Conservation (phyloP, 2,329 filamentous ascomycete genomes). For the Penicillium paneum region DNA sequence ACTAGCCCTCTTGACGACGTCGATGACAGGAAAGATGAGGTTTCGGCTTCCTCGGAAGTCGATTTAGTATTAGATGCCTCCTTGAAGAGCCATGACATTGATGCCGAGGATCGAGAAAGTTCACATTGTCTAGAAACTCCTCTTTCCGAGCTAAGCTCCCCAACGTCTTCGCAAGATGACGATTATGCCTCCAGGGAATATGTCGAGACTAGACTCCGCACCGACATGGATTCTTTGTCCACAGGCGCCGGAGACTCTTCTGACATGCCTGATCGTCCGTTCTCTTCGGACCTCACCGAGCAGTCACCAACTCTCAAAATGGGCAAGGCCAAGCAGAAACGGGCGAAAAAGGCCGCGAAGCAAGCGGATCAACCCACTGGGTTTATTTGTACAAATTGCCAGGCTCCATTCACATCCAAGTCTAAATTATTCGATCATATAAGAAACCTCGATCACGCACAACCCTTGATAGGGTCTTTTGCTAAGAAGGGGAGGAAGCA, state of each 20-base stretch:
- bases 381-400: slow-evolving; percentile 74
- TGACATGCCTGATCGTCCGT: slow-evolving; percentile 19
- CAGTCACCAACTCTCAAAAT: slow-evolving; percentile 30
- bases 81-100: neutral
- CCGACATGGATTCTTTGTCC: slow-evolving; percentile 12
- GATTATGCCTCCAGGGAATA: slow-evolving; percentile 45
- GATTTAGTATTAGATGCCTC: neutral
- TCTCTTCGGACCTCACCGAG: slow-evolving; percentile 21
- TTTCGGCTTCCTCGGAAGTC: neutral
- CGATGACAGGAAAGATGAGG: neutral
- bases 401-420: slow-evolving; percentile 71
- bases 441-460: slow-evolving; percentile 61
- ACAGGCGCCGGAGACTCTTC: slow-evolving; percentile 9
- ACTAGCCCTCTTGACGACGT: neutral
- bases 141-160: neutral
- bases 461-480: slow-evolving; percentile 31
- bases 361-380: slow-evolving; percentile 30
- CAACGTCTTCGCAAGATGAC: slow-evolving; percentile 27
- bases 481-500: slow-evolving; percentile 4
- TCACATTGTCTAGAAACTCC: neutral
- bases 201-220: slow-evolving; percentile 40
- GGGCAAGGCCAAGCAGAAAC: slow-evolving; percentile 54
- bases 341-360: slow-evolving; percentile 50
- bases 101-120: neutral
- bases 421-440: slow-evolving; percentile 73